Percentiles rank a stretch among this genome's conserved stretches.
Conservation (phyloP, 805 yeast genomes). For the Candida mattraensis region DNA sequence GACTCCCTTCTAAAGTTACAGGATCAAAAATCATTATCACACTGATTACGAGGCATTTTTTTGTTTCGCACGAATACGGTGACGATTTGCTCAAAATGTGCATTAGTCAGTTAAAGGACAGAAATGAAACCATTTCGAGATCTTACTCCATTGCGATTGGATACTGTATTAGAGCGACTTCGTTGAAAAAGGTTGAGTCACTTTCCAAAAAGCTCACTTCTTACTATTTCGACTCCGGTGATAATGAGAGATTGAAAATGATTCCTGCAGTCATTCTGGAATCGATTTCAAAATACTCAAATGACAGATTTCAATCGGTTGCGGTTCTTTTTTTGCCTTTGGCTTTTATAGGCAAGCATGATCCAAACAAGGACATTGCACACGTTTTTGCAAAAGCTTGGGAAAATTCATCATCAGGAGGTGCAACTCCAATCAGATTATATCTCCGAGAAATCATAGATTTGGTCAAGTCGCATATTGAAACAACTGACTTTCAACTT, state of each 20-base stretch:
- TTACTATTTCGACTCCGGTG: slow-evolving; percentile 60
- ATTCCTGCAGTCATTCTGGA: slow-evolving; percentile 63
- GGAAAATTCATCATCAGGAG: slow-evolving; percentile 78
- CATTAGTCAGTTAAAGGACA: slow-evolving; percentile 58
- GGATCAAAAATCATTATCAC: slow-evolving; percentile 73
- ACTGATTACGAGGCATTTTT: slow-evolving; percentile 55
- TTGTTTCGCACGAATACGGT: slow-evolving; percentile 49
- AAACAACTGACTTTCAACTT: slow-evolving; percentile 58
- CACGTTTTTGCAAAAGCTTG: slow-evolving; percentile 62
- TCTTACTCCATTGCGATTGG: slow-evolving; percentile 84
- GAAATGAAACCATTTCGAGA: slow-evolving; percentile 68
- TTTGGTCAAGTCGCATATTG: slow-evolving; percentile 49
- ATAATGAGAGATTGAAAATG: slow-evolving; percentile 38
- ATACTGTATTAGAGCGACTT: slow-evolving; percentile 64
- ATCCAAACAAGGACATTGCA: slow-evolving; percentile 46
- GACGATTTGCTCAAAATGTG: slow-evolving; percentile 63
- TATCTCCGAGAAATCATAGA: slow-evolving; percentile 68
- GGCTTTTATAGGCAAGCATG: slow-evolving; percentile 75
- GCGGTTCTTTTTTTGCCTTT: slow-evolving; percentile 72
- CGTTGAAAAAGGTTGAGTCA: slow-evolving; percentile 48
- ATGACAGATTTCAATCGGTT: slow-evolving; percentile 62
- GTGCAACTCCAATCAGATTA: slow-evolving; percentile 63
- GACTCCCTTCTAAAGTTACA: slow-evolving; percentile 88
- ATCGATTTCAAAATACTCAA: slow-evolving; percentile 65
- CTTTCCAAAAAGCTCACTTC: slow-evolving; percentile 51